Evolutionary conservation across 129 eudicot genomes (phyloP), one percentile per base, ranked within the genome.

Genomic region (Solidago caesia): DNA sequence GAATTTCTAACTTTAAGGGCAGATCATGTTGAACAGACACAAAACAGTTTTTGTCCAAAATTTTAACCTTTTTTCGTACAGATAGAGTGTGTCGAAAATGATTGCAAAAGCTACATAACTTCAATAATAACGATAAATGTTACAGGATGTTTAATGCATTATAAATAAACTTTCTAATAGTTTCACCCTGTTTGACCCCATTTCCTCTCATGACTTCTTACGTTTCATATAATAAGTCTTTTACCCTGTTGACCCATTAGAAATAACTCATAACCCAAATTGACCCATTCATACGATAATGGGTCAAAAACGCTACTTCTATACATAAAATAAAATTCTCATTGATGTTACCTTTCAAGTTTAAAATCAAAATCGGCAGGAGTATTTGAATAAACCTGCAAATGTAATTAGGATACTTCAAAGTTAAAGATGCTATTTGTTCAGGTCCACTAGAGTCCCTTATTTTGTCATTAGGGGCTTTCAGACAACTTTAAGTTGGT

Each of bases 361-460:
- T 89, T 92, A 73, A 92, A 89, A 82, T 92, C 97, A 83, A 92
- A 92, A 83, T 92, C 97, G 10, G 97, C 91, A 69, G 97, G 97
- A 56, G 97, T 92, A 78, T 92, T 92, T 43, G 97, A 92, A 84
- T 92, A 92, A 42, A 92, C 89, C 97, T 92, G 80, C 25, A 89
- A 71, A 67, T 55, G 33, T 16, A 11, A 67, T 39, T 51, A n/a
- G 55, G 29, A 58, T 60, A 62, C 68, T 49, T 42, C 13, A 39
- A 59, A 48, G 49, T 42, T 60, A 44, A 29, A 45, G 6, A 72
- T 42, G 67, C 67, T 44, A 11, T 39, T 51, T 27, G 65, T 75
- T 65, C 43, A 8, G 43, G 64, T 75, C 74, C 59, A 55, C 14
- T 49, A 64, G 67, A 25, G 10, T 44, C 45, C 21, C 71, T 14